These are phyloP conservation scores for Aspergillus ibericus DNA, from an alignment of 2,329 filamentous ascomycete genomes.

Conservation along the genomic window DNA sequence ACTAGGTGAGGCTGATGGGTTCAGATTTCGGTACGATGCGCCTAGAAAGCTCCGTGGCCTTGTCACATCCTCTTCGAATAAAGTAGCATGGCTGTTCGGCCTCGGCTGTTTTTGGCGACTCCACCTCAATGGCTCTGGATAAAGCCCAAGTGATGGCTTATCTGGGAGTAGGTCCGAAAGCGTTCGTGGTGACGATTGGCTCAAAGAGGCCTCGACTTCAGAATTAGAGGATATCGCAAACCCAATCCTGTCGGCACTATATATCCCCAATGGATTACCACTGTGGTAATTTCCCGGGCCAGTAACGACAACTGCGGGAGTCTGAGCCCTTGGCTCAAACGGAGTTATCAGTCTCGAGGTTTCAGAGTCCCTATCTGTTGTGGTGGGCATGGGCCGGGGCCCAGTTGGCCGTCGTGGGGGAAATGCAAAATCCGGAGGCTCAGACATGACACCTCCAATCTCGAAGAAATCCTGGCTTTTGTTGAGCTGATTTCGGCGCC, in stretches of 20 bases:
- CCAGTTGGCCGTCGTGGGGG: slow-evolving; percentile 25
- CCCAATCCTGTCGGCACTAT: slow-evolving; percentile 27
- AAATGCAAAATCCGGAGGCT: slow-evolving; percentile 34
- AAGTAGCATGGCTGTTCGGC: slow-evolving; percentile 34
- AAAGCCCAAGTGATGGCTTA: slow-evolving; percentile 33
- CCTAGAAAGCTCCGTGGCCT: slow-evolving; percentile 18
- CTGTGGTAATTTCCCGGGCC: slow-evolving; percentile 13
- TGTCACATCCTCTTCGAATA: slow-evolving; percentile 41
- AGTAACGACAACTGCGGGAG: slow-evolving; percentile 22
- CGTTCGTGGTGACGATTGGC: slow-evolving; percentile 37
- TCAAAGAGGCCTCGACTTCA: slow-evolving; percentile 32
- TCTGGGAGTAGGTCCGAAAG: slow-evolving; percentile 41
- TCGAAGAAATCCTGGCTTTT: slow-evolving; percentile 35
- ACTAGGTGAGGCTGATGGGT: slow-evolving; percentile 1
- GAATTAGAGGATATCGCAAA: slow-evolving; percentile 31
- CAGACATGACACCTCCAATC: slow-evolving; percentile 41
- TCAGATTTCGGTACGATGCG: slow-evolving; percentile 12
- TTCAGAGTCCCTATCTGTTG: slow-evolving; percentile 15
- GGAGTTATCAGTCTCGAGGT: slow-evolving; percentile 22
- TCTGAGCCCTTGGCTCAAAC: slow-evolving; percentile 16
- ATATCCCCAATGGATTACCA: background rate
- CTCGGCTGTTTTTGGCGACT: slow-evolving; percentile 24
- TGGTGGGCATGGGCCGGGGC: slow-evolving; percentile 13
- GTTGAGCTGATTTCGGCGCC: slow-evolving; percentile 22
- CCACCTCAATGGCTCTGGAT: slow-evolving; percentile 40